Evolutionary conservation across 2,329 filamentous ascomycete genomes (phyloP).

Genomic region (Alternaria postmessia): DNA sequence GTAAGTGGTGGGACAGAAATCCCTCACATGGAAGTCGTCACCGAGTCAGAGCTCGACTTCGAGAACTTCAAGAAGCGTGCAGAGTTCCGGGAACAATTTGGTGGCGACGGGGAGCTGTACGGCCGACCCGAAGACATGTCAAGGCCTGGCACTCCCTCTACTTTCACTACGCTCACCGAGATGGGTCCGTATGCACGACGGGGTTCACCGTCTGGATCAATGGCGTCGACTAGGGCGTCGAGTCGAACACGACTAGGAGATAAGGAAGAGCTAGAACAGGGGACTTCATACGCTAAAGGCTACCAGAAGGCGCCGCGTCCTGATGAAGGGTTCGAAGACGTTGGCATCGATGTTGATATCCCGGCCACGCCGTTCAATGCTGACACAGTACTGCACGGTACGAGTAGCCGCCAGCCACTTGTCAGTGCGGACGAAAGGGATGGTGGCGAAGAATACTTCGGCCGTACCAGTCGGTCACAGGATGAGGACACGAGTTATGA

Average conservation of each 20-base stretch:
- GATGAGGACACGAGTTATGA: slow-evolving; percentile 32
- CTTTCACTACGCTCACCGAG: slow-evolving; percentile 38
- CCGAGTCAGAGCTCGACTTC: slow-evolving; percentile 85
- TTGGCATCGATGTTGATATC: slow-evolving; percentile 32
- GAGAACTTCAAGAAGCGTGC: slow-evolving; percentile 87
- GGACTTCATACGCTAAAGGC: slow-evolving; percentile 36
- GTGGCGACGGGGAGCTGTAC: slow-evolving; percentile 68
- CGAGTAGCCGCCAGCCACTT: slow-evolving; percentile 28
- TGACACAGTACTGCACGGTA: slow-evolving; percentile 29
- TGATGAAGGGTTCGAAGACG: slow-evolving; percentile 26
- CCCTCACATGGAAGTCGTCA: slow-evolving; percentile 83
- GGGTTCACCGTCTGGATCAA: slow-evolving; percentile 19
- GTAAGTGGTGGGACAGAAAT: slow-evolving; percentile 8
- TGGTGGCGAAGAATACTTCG: slow-evolving; percentile 19
- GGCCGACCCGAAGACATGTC: slow-evolving; percentile 67
- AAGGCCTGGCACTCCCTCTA: slow-evolving; percentile 40
- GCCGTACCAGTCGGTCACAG: neutral
- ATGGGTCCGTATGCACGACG: slow-evolving; percentile 23
- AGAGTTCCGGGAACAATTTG: slow-evolving; percentile 86
- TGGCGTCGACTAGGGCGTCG: slow-evolving; percentile 26
- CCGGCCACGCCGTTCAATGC: slow-evolving; percentile 32
- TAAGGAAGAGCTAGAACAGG: slow-evolving; percentile 26
- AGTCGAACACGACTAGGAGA: slow-evolving; percentile 33
- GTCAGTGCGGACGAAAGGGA: slow-evolving; percentile 15
- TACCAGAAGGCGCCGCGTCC: slow-evolving; percentile 33